Percentiles rank a stretch among this genome's conserved stretches.
Evolutionary conservation across 2,329 filamentous ascomycete genomes (phyloP).

Genomic region (Aspergillus piperis): DNA sequence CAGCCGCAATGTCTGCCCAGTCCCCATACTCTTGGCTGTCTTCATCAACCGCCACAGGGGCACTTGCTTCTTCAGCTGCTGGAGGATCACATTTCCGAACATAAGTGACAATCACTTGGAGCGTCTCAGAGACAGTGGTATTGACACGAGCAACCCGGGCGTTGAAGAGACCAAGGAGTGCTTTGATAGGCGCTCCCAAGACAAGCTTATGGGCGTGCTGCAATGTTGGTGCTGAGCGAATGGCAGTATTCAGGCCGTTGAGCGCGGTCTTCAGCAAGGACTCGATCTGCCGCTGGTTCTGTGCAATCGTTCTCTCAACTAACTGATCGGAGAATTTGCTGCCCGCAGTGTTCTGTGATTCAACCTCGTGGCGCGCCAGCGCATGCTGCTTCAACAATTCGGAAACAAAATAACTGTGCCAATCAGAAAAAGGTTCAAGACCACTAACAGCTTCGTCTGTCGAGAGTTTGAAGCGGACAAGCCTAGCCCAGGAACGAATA

Average conservation of each 20-base stretch:
- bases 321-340: constrained; percentile 48
- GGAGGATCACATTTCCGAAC: constrained; percentile 32
- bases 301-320: constrained; percentile 55
- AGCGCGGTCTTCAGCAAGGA: constrained; percentile 56
- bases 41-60: constrained; percentile 47
- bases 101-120: constrained; percentile 52
- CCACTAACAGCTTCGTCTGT: constrained; percentile 49
- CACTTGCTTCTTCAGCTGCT: constrained; percentile 19
- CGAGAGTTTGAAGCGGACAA: constrained; percentile 59
- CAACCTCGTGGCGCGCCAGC: constrained; percentile 59
- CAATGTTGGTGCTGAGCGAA: constrained; percentile 46
- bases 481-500: constrained; percentile 59
- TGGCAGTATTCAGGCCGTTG: constrained; percentile 50
- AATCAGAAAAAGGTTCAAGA: constrained; percentile 53
- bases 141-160: constrained; percentile 48
- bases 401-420: constrained; percentile 56
- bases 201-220: constrained; percentile 48
- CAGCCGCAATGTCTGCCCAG: constrained; percentile 56
- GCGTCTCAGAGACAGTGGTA: constrained; percentile 50
- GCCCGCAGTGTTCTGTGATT: constrained; percentile 50
- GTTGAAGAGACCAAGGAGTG: constrained; percentile 56
- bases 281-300: constrained; percentile 61
- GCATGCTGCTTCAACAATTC: constrained; percentile 58
- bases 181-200: constrained; percentile 45
- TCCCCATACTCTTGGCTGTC: constrained; percentile 68